phyloP scores from a whole-genome alignment of 148 eudicot genomes.

The Euryodendron excelsum region DNA sequence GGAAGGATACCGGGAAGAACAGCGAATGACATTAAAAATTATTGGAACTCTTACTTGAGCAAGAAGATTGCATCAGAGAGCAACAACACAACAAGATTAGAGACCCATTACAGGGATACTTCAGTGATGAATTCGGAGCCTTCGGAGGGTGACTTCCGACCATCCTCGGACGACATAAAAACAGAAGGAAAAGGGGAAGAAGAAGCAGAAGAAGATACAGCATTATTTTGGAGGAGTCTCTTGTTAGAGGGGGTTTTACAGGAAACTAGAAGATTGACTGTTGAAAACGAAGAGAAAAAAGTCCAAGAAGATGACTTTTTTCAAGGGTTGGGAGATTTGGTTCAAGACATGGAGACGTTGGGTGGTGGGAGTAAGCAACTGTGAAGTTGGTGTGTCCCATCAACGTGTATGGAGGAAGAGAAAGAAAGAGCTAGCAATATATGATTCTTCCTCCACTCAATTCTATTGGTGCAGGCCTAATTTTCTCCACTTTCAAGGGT shows the following conservation, averaged over 20 bases:
- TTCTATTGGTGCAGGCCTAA: too few species aligned
- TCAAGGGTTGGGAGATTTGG: slow-evolving; percentile 1
- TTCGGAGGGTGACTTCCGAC: background rate
- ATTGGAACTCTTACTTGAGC: slow-evolving; percentile 10
- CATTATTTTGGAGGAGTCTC: slow-evolving; percentile 3
- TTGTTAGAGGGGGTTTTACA: background rate
- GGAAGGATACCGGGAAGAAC: slow-evolving; percentile 7
- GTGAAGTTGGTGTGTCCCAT: too few species aligned
- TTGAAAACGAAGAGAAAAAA: background rate
- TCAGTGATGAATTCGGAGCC: background rate
- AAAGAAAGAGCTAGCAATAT: too few species aligned
- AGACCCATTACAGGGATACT: background rate
- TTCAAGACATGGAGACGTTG: slow-evolving; percentile 4
- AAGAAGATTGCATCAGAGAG: slow-evolving; percentile 3
- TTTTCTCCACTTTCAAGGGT: too few species aligned
- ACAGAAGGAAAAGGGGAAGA: background rate
- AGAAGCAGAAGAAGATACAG: background rate
- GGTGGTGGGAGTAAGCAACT: too few species aligned
- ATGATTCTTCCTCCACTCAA: too few species aligned
- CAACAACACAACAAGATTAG: background rate
- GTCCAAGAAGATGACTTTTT: background rate
- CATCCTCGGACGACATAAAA: background rate
- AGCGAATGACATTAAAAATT: slow-evolving; percentile 4
- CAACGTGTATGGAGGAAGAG: too few species aligned
- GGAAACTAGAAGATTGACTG: background rate